Conservation (phyloP, 139 green algal species). For the Chlamydomonas eustigma region DNA sequence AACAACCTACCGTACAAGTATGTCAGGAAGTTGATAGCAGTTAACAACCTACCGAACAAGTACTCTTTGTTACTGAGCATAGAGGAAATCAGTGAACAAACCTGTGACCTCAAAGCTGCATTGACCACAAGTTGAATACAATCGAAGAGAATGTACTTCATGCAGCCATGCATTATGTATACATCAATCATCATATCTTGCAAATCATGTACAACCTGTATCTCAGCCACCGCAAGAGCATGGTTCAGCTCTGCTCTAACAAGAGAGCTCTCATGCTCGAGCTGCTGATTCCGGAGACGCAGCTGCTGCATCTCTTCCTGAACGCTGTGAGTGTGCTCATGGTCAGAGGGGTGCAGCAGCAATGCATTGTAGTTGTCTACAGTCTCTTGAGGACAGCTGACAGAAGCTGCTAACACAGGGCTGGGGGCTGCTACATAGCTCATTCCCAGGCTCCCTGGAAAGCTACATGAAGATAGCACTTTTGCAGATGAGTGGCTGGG, state of each 20-base stretch:
- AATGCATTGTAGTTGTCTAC: no score
- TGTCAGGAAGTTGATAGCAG: no score
- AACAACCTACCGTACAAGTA: not conserved
- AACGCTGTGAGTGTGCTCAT: no score
- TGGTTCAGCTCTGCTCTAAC: not conserved
- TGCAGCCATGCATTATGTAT: not conserved
- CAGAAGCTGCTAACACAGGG: no score
- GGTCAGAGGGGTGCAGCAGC: no score
- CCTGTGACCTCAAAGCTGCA: not conserved
- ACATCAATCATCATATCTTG: not conserved
- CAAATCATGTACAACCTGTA: not conserved
- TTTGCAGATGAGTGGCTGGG: no score
- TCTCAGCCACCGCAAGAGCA: not conserved
- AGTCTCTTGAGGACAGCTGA: no score
- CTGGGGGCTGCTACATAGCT: no score
- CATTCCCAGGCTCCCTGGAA: no score
- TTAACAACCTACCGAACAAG: no score
- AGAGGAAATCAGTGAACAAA: not conserved
- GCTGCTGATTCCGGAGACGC: not conserved
- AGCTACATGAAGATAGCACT: no score
- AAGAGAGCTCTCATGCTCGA: not conserved
- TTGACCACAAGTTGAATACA: not conserved
- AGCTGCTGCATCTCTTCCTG: not conserved
- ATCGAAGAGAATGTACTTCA: not conserved
- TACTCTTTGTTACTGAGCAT: no score